Percentiles rank a stretch among this genome's conserved stretches.
These are phyloP conservation scores for Lachancea cidri DNA, from an alignment of 805 yeast species.

Conservation along the genomic window DNA sequence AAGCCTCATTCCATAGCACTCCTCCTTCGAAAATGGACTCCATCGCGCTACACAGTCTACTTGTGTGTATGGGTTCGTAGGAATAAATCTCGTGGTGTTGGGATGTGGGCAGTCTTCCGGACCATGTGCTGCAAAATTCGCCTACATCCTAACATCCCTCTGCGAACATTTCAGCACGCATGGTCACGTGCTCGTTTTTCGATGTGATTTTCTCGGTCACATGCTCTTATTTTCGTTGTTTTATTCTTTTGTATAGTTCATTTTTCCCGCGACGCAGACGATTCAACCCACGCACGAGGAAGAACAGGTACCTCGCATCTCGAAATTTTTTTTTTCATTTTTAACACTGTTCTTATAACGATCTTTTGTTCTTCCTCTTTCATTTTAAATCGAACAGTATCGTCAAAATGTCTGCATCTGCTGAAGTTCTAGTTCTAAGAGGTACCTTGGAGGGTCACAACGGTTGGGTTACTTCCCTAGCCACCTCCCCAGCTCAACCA, in stretches of 20 bases:
- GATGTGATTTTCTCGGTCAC: no score
- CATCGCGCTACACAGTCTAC: neutral
- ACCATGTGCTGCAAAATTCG: conserved; percentile 18
- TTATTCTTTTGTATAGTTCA: no score
- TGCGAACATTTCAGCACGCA: conserved; percentile 26
- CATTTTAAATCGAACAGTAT: conserved; percentile 1
- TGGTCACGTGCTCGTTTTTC: no score
- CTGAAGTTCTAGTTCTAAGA: conserved; percentile 98
- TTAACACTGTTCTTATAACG: neutral
- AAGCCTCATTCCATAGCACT: no score
- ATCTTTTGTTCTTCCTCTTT: neutral
- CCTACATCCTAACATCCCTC: conserved; percentile 13
- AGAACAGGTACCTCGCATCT: neutral
- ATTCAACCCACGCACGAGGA: neutral
- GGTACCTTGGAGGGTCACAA: conserved; percentile 98
- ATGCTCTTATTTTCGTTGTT: no score
- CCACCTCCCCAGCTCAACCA: conserved; percentile 98
- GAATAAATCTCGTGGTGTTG: conserved; percentile 4
- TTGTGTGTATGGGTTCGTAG: conserved; percentile 2
- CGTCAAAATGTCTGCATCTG: conserved; percentile 55
- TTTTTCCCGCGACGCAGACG: neutral
- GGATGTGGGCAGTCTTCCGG: conserved; percentile 12
- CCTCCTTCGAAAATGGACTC: no score
- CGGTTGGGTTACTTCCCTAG: conserved; percentile 98
- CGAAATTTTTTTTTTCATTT: neutral